Evolutionary conservation across 208 protist species (phyloP).

Genomic region (Chromosphaera perkinsii): DNA sequence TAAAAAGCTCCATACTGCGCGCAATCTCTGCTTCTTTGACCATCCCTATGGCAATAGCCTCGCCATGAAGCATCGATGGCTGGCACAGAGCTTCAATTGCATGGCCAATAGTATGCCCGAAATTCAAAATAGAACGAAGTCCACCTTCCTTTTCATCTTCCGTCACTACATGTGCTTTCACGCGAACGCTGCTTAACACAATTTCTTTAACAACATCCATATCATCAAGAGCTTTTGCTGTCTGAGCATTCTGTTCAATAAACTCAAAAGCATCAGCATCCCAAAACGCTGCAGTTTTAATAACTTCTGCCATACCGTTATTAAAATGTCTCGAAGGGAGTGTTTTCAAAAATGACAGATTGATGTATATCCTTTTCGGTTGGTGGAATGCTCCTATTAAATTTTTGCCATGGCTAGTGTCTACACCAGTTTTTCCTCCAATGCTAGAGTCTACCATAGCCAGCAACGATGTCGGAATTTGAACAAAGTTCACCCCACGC

Average conservation of each 20-base stretch:
- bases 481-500: conserved; percentile 54
- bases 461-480: conserved; percentile 67
- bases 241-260: conserved; percentile 22
- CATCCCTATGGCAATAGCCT: conserved; percentile 65
- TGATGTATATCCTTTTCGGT: conserved; percentile 55
- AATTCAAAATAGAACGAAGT: conserved; percentile 53
- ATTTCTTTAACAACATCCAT: conserved; percentile 14
- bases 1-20: conserved; percentile 31
- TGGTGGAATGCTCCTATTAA: conserved; percentile 76
- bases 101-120: conserved; percentile 69
- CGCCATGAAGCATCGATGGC: conserved; percentile 57
- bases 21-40: conserved; percentile 52
- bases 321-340: conserved; percentile 55
- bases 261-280: conserved; percentile 32
- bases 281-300: conserved; percentile 48
- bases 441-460: conserved; percentile 71
- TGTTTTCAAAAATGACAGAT: conserved; percentile 47
- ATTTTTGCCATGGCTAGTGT: conserved; percentile 70
- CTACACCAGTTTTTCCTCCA: conserved; percentile 62
- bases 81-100: conserved; percentile 59
- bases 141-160: conserved; percentile 48
- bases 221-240: conserved; percentile 1
- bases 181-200: conserved; percentile 3
- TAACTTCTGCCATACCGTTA: conserved; percentile 67
- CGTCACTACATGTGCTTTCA: conserved; percentile 39